A percentile compares a stretch with the other conserved stretches of the same genome.
Conservation (phyloP, 129 eudicot genomes). For the Tagetes patula region DNA sequence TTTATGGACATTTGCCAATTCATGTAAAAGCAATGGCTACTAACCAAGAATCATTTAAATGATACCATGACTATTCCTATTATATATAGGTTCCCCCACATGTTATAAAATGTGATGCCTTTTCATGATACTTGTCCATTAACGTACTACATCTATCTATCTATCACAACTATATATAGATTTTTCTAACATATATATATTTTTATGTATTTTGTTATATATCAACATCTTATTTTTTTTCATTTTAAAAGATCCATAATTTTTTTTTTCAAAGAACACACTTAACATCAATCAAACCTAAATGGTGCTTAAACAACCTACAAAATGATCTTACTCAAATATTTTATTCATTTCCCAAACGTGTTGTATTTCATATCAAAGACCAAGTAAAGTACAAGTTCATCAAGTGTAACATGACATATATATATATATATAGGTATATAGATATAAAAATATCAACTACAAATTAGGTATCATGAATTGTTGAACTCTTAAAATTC, state of each 20-base stretch:
- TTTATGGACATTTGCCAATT: conserved; percentile 22
- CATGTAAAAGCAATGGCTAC: conserved; percentile 25
- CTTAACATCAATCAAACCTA: neutral
- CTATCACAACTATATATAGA: neutral
- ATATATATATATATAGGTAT: too few species aligned
- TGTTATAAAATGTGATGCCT: conserved; percentile 16
- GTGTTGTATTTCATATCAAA: too few species aligned
- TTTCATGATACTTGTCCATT: conserved; percentile 6
- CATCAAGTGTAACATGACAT: too few species aligned
- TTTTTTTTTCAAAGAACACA: neutral
- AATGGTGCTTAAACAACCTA: neutral
- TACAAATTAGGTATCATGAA: too few species aligned
- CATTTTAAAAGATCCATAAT: neutral
- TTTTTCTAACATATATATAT: neutral
- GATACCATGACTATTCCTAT: conserved; percentile 11
- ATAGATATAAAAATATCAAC: too few species aligned
- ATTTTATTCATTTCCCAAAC: neutral
- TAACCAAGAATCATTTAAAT: conserved; percentile 24
- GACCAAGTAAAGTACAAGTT: too few species aligned
- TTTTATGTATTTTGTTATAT: neutral
- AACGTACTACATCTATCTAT: too few species aligned
- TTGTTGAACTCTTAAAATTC: too few species aligned
- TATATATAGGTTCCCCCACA: conserved; percentile 12
- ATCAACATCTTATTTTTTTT: neutral
- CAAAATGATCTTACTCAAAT: neutral